These are phyloP conservation scores for Pichia exigua DNA, from an alignment of 805 yeast species.

Conservation along the genomic window DNA sequence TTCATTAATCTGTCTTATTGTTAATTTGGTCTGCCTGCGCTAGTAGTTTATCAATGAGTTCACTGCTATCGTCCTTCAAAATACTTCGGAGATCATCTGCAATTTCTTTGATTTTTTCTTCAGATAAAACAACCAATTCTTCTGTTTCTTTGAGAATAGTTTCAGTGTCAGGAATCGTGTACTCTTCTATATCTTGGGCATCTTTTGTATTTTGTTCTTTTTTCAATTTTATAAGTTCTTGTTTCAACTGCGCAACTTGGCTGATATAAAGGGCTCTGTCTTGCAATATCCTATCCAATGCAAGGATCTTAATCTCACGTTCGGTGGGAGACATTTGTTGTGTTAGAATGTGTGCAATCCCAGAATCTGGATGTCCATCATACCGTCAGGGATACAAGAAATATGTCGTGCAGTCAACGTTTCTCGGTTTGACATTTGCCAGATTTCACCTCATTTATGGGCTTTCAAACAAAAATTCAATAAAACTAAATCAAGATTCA, in stretches of 20 bases:
- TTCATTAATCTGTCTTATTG: not conserved
- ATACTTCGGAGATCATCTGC: not conserved
- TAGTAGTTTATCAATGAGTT: not conserved
- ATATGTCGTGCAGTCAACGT: not conserved
- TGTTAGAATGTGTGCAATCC: too few species aligned
- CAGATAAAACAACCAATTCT: slow-evolving; percentile 13
- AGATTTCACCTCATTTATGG: not conserved
- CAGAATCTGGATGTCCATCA: not conserved
- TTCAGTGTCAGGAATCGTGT: slow-evolving; percentile 8
- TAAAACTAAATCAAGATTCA: not conserved
- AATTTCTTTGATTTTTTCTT: slow-evolving; percentile 9
- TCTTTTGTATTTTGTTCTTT: not conserved
- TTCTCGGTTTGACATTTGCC: not conserved
- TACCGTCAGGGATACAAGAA: not conserved
- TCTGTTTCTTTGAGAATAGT: slow-evolving; percentile 16
- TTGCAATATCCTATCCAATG: not conserved
- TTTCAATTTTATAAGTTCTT: not conserved
- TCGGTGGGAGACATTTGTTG: not conserved
- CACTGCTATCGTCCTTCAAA: not conserved
- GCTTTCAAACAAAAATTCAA: not conserved
- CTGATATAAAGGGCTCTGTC: not conserved
- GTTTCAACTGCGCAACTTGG: not conserved
- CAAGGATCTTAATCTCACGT: not conserved
- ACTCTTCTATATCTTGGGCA: not conserved
- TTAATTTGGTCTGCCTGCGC: not conserved